Evolutionary conservation across 1,284 basidiomycete species (phyloP).

Genomic region (Leucoagaricus sp.): DNA sequence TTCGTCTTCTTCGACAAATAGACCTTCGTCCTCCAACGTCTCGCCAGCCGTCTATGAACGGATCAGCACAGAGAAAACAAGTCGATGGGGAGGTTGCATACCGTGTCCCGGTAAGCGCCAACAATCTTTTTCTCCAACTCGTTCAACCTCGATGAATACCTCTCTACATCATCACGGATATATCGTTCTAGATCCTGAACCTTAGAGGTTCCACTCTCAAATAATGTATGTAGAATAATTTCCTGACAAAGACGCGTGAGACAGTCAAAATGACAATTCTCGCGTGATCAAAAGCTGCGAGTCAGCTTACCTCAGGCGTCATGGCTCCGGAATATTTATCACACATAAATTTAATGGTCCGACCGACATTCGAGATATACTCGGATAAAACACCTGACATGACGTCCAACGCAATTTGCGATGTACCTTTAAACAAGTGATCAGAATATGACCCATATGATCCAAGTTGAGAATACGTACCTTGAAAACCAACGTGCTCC

Average conservation of each 20-base stretch:
- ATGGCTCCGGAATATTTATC: conserved; percentile 83
- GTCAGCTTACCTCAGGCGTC: conserved; percentile 71
- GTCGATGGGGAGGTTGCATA: conserved; percentile 32
- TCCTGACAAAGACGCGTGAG: conserved; percentile 52
- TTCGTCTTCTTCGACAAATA: conserved; percentile 76
- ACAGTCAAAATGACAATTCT: conserved; percentile 6
- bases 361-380: conserved; percentile 85
- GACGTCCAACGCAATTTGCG: conserved; percentile 75
- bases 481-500: conserved; percentile 90
- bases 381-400: conserved; percentile 81
- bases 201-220: conserved; percentile 81
- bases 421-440: conserved; percentile 47
- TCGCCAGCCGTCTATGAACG: conserved; percentile 54
- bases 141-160: conserved; percentile 74
- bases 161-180: conserved; percentile 86
- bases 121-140: conserved; percentile 88
- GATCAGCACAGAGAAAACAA: background rate
- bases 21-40: conserved; percentile 73
- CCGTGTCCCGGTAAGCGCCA: conserved; percentile 79
- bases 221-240: conserved; percentile 88
- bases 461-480: conserved; percentile 50
- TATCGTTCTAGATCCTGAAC: conserved; percentile 83
- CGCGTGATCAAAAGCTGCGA: conserved; percentile 9
- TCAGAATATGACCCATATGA: conserved; percentile 3
- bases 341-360: conserved; percentile 78